Conservation (phyloP, 129 eudicot genomes). For the Heracleum sosnowskyi region DNA sequence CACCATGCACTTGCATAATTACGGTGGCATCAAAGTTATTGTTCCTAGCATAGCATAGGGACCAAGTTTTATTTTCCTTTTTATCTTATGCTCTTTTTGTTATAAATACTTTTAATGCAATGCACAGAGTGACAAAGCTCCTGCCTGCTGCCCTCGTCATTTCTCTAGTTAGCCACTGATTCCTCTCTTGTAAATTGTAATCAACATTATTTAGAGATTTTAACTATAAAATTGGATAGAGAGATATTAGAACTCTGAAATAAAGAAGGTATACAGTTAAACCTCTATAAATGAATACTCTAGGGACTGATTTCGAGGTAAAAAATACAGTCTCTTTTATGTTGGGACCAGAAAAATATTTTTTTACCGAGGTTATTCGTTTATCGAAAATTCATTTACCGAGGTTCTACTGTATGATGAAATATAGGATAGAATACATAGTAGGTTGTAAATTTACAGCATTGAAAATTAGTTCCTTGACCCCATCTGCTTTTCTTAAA, state of each 20-base stretch:
- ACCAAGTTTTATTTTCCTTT: background rate
- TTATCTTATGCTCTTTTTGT: background rate
- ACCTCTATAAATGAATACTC: too few species aligned
- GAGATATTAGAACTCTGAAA: background rate
- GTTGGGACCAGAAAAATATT: too few species aligned
- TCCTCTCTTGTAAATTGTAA: background rate
- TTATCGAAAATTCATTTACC: too few species aligned
- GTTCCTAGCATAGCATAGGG: too few species aligned
- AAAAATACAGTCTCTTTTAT: too few species aligned
- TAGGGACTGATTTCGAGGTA: too few species aligned
- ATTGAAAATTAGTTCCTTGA: too few species aligned
- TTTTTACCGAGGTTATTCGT: too few species aligned
- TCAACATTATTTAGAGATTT: background rate
- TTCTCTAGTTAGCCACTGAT: background rate
- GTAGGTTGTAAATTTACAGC: background rate
- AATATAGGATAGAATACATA: too few species aligned
- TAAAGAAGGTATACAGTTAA: background rate
- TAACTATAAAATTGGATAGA: background rate
- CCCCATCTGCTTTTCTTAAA: background rate
- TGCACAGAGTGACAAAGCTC: background rate
- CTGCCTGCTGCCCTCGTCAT: background rate
- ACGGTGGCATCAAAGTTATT: too few species aligned
- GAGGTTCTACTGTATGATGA: too few species aligned
- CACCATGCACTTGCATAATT: too few species aligned
- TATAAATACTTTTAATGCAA: background rate